Evolutionary conservation across 768 basidiomycete genomes (phyloP).

Genomic region (Suillus tomentosus): DNA sequence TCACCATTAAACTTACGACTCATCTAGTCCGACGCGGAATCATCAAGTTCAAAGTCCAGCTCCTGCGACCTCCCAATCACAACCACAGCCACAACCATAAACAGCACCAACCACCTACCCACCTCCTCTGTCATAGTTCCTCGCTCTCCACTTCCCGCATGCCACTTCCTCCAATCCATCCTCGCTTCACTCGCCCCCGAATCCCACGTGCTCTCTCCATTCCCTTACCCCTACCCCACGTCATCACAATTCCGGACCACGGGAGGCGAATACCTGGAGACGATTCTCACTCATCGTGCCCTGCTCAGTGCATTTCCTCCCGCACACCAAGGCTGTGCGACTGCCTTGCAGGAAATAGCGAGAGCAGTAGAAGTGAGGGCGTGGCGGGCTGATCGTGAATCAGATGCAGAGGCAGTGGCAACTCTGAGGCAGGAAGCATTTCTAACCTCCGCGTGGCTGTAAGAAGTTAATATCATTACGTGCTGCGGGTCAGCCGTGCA

Average conservation of each 20-base stretch:
- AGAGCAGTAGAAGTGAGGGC: constrained; percentile 59
- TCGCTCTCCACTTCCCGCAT: constrained; percentile 43
- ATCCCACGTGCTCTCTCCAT: constrained; percentile 36
- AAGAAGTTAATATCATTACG: background rate
- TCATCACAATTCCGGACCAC: constrained; percentile 49
- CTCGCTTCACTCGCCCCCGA: constrained; percentile 54
- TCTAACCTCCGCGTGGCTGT: constrained; percentile 41
- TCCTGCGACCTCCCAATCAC: constrained; percentile 29
- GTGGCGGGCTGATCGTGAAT: constrained; percentile 72
- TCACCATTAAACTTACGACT: background rate
- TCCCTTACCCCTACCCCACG: constrained; percentile 33
- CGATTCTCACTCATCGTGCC: constrained; percentile 77
- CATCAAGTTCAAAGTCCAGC: constrained; percentile 46
- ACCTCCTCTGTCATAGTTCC: constrained; percentile 19
- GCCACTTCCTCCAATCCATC: constrained; percentile 63
- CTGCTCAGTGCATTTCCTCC: constrained; percentile 62
- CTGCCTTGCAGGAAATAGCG: constrained; percentile 67
- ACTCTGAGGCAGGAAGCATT: constrained; percentile 73
- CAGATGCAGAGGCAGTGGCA: constrained; percentile 67
- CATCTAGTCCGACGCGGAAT: constrained; percentile 48
- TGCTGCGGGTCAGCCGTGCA: background rate
- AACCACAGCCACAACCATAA: constrained; percentile 14
- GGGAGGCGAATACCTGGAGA: constrained; percentile 75
- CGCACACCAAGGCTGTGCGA: constrained; percentile 64
- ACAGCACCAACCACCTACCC: constrained; percentile 17